Percentiles rank a stretch among this genome's conserved stretches.
phyloP scores from a whole-genome alignment of 2,329 filamentous ascomycete genomes.

The Chaetomiaceae sp. region DNA sequence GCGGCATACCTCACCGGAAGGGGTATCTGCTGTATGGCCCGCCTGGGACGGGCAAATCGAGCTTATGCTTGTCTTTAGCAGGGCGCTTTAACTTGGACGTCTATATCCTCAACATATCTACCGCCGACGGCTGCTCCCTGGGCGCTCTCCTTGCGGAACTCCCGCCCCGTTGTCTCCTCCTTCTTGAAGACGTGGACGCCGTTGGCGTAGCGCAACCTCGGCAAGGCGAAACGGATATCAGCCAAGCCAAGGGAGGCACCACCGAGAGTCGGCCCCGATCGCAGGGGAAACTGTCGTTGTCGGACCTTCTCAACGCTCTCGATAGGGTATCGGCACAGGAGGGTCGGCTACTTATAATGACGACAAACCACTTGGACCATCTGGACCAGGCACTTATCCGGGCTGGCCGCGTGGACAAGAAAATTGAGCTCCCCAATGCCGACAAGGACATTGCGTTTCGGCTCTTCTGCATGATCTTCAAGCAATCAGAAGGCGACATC shows the following conservation, averaged over 20 bases:
- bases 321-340: slow-evolving; percentile 25
- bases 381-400: slow-evolving; percentile 25
- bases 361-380: slow-evolving; percentile 26
- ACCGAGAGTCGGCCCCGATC: slow-evolving; percentile 5
- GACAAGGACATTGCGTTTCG: slow-evolving; percentile 7
- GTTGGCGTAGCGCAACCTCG: slow-evolving; percentile 18
- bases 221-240: slow-evolving; percentile 9
- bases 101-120: slow-evolving; percentile 35
- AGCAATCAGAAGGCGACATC: not conserved
- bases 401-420: slow-evolving; percentile 17
- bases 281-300: slow-evolving; percentile 17
- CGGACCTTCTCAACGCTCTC: slow-evolving; percentile 25
- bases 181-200: slow-evolving; percentile 40
- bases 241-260: slow-evolving; percentile 10
- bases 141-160: slow-evolving; percentile 32
- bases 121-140: slow-evolving; percentile 30
- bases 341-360: slow-evolving; percentile 27
- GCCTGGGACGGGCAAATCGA: slow-evolving; percentile 39
- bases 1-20: slow-evolving; percentile 29
- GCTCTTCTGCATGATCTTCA: slow-evolving; percentile 8
- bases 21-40: slow-evolving; percentile 39
- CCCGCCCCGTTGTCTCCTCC: slow-evolving; percentile 35
- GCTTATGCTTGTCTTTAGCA: slow-evolving; percentile 36
- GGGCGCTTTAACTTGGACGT: slow-evolving; percentile 36
- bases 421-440: slow-evolving; percentile 10